Percentiles rank a stretch among this genome's conserved stretches.
Conservation (phyloP, 2,329 filamentous ascomycete species). For the Trichoderma sp. region DNA sequence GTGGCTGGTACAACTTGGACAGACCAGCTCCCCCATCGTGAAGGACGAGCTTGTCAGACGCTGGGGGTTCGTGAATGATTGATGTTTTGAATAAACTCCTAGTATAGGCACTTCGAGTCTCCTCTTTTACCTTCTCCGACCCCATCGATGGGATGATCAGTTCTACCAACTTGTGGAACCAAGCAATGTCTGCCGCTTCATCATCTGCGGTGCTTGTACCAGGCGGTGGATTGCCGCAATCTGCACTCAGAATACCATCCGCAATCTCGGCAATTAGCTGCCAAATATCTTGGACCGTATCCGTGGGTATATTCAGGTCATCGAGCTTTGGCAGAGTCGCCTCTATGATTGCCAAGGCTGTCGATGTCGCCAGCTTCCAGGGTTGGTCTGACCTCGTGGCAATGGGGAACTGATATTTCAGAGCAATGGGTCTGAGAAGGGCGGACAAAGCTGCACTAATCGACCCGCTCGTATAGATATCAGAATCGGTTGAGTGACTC, state of each 20-base stretch:
- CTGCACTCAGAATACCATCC: constrained; percentile 66
- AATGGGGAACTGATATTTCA: constrained; percentile 77
- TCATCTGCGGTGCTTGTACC: constrained; percentile 58
- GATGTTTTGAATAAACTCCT: constrained; percentile 77
- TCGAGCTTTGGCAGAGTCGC: constrained; percentile 61
- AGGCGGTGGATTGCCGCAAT: constrained; percentile 48
- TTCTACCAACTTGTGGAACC: constrained; percentile 65
- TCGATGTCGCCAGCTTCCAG: constrained; percentile 77
- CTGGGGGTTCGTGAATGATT: constrained; percentile 66
- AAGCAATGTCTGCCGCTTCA: constrained; percentile 74
- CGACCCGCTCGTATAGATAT: constrained; percentile 67
- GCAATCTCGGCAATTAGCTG: constrained; percentile 60
- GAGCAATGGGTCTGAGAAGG: constrained; percentile 64
- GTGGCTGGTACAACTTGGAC: constrained; percentile 55
- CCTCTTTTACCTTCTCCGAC: constrained; percentile 60
- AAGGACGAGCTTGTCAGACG: constrained; percentile 54
- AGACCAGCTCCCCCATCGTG: constrained; percentile 52
- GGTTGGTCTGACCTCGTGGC: constrained; percentile 67
- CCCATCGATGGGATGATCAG: constrained; percentile 75
- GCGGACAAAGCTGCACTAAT: constrained; percentile 63
- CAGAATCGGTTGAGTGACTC: constrained; percentile 56
- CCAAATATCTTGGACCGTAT: constrained; percentile 63
- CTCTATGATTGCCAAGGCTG: constrained; percentile 64
- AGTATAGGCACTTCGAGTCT: constrained; percentile 65
- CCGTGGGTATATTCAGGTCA: constrained; percentile 43